Base-by-base conservation (phyloP, 441 rosid genomes). In the Codiaeum variegatum region DNA sequence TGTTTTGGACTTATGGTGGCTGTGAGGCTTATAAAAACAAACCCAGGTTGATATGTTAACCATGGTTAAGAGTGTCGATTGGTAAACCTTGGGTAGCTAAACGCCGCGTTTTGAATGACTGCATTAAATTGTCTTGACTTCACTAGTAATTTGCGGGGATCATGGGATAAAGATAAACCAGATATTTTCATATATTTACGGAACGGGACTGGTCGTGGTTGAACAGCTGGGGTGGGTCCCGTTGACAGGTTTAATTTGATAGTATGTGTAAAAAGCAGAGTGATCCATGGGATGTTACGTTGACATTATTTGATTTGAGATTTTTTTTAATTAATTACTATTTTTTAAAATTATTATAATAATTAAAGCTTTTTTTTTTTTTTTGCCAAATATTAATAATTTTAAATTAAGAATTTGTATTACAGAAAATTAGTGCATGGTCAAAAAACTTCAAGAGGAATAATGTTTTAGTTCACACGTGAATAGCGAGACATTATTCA, bases 1-100 rank as follows among this genome's bases (percentile, higher is more conserved):
- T 34, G 38, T 38, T 52, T 8, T n/a, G 0, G 56, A 29, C 21
- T 40, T 49, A 51, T 34, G 46, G 34, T 19, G 51, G 68, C 60
- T 52, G 36, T 0, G 18, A 51, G 73, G 42, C 65, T 56, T 76
- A 76, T 64, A 76, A 52, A 49, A n/a, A 59, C 23, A 40, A 56
- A 16, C 36, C 12, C 44, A 21, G 19, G 32, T 8, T 13, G 58
- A 46, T 40, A 4, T 6, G 11, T 24, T 49, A 69, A 69, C 73
- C 54, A 61, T 40, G 69, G 73, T 75, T 52, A 49, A 8, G 55
- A 5, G 34, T 3, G 67, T 11, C 40, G 32, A 49, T 67, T 67
- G 28, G 68, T 49, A 60, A 29, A 49, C 21, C 12, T 32, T 58
- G 9, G 24, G 7, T 8, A 3, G 5, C 23, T 0, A 47, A 21